Percentiles rank a stretch among this genome's conserved stretches.
phyloP scores from a whole-genome alignment of 1,284 basidiomycete species.

The Flammula alnicola region DNA sequence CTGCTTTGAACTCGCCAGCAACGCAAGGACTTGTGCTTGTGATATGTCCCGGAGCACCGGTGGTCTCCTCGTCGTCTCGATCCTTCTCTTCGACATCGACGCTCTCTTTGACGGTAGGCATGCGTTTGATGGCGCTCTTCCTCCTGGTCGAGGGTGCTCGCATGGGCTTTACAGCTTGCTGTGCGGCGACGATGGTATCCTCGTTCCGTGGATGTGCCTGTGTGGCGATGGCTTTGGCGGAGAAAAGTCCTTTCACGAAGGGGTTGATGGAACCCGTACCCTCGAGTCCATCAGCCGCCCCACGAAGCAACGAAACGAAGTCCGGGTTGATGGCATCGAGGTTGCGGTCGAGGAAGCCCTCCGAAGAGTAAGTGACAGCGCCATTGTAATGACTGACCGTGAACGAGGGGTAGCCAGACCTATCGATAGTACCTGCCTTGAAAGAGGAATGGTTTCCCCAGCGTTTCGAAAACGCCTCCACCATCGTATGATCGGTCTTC shows the following conservation, averaged over 20 bases:
- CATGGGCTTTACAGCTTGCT: constrained; percentile 93
- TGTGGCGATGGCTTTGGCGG: constrained; percentile 85
- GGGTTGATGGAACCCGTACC: constrained; percentile 83
- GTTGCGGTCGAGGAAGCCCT: constrained; percentile 90
- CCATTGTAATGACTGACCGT: constrained; percentile 93
- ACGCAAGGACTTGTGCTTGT: constrained; percentile 66
- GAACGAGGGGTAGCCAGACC: constrained; percentile 86
- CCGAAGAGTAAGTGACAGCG: constrained; percentile 89
- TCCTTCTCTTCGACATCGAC: constrained; percentile 29
- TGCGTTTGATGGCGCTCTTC: constrained; percentile 71
- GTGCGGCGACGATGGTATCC: constrained; percentile 92
- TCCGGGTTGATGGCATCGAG: constrained; percentile 91
- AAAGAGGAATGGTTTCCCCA: constrained; percentile 95
- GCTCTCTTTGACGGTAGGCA: constrained; percentile 60
- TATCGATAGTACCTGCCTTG: constrained; percentile 77
- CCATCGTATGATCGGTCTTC: constrained; percentile 94
- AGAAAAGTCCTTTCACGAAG: constrained; percentile 92
- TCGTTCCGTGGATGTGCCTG: constrained; percentile 91
- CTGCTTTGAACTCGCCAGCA: constrained; percentile 85
- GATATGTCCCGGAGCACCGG: constrained; percentile 21
- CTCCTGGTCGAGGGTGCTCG: constrained; percentile 87
- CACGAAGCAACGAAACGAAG: constrained; percentile 88
- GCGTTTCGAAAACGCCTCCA: constrained; percentile 91
- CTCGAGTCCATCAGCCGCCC: constrained; percentile 61
- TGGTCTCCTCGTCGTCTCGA: constrained; percentile 25